A percentile compares a stretch with the other conserved stretches of the same genome.
These are phyloP conservation scores for Endotrypanum monterogeii DNA, from an alignment of 208 protist species.

Conservation along the genomic window DNA sequence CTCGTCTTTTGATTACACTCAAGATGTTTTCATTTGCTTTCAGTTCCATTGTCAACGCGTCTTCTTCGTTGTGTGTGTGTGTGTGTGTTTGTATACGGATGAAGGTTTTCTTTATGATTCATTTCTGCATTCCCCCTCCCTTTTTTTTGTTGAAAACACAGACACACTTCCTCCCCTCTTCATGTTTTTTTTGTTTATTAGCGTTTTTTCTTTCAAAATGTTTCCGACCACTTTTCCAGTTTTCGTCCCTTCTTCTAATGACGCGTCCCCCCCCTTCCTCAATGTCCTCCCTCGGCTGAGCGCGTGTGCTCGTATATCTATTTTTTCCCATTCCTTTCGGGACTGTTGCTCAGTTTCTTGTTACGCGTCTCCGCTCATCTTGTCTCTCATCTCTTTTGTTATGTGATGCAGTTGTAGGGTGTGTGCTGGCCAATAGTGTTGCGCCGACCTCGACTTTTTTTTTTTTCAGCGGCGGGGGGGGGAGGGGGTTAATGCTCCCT, in stretches of 20 bases:
- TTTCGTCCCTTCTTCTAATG: slow-evolving; percentile 11
- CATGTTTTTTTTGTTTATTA: neutral
- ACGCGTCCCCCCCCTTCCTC: neutral
- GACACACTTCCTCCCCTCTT: neutral
- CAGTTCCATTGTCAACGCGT: slow-evolving; percentile 1
- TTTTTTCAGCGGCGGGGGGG: neutral
- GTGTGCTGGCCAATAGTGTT: neutral
- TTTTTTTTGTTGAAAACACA: too few species aligned
- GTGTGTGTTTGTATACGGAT: slow-evolving; percentile 1
- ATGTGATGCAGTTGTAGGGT: neutral
- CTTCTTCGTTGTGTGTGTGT: slow-evolving; percentile 3
- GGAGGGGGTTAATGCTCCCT: neutral
- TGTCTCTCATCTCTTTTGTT: neutral
- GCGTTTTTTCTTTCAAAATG: neutral
- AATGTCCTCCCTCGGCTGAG: neutral
- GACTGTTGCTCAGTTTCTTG: neutral
- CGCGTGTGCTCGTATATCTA: neutral
- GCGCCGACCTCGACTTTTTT: neutral
- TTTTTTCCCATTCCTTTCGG: neutral
- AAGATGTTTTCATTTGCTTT: slow-evolving; percentile 22
- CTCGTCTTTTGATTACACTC: slow-evolving; percentile 5
- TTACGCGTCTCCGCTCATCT: neutral
- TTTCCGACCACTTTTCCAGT: slow-evolving; percentile 2
- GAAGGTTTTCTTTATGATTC: too few species aligned
- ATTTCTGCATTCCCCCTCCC: neutral